Evolutionary conservation across 768 basidiomycete genomes (phyloP).

Genomic region (Collybia sp.): DNA sequence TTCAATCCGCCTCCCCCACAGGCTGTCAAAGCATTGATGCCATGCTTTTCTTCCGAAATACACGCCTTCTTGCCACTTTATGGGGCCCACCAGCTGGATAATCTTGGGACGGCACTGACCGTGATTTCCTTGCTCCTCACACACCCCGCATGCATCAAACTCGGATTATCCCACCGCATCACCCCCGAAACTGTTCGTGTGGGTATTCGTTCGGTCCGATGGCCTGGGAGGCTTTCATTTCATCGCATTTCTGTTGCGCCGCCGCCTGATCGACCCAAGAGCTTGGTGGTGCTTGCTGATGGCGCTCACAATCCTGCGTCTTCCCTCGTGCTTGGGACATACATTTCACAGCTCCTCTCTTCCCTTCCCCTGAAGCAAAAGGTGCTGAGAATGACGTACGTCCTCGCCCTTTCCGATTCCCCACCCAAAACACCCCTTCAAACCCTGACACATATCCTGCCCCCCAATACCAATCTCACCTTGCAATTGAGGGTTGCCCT

Average conservation of each 20-base stretch:
- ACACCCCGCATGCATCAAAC: conserved; percentile 25
- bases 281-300: conserved; percentile 64
- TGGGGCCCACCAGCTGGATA: conserved; percentile 83
- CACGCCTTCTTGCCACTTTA: conserved; percentile 56
- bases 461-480: conserved; percentile 20
- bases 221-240: conserved; percentile 86
- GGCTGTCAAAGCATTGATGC: conserved; percentile 36
- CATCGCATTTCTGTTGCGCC: conserved; percentile 26
- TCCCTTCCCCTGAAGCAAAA: conserved; percentile 9
- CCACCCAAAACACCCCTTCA: conserved; percentile 78
- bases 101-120: conserved; percentile 66
- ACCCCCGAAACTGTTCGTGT: conserved; percentile 40
- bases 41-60: conserved; percentile 41
- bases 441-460: conserved; percentile 66
- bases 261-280: conserved; percentile 4
- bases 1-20: conserved; percentile 33
- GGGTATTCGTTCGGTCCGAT: conserved; percentile 59
- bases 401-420: conserved; percentile 82
- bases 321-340: conserved; percentile 58
- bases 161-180: conserved; percentile 28
- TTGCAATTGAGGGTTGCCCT: conserved; percentile 47
- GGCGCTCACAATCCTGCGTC: conserved; percentile 94
- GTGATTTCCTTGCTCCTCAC: conserved; percentile 55
- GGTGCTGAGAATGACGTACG: conserved; percentile 51
- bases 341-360: conserved; percentile 41